These are phyloP conservation scores for Drechslerella dactyloides DNA, from an alignment of 2,329 filamentous ascomycete species.

Conservation along the genomic window DNA sequence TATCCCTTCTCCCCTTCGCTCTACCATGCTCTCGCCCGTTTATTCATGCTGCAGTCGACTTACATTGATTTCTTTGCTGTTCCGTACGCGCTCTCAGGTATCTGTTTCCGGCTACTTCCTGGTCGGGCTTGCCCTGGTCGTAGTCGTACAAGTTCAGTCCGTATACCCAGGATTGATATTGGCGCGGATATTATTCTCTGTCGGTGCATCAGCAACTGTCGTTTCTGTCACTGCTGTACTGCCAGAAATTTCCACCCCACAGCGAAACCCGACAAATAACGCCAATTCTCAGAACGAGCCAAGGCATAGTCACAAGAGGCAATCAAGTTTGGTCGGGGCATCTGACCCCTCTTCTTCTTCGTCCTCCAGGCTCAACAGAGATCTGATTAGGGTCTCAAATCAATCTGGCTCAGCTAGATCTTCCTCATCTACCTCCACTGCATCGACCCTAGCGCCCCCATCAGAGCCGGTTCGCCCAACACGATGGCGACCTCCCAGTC, in stretches of 20 bases:
- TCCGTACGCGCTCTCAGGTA: conserved; percentile 57
- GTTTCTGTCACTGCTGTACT: conserved; percentile 80
- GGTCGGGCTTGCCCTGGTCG: conserved; percentile 75
- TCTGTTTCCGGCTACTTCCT: conserved; percentile 80
- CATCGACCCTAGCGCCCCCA: conserved; percentile 22
- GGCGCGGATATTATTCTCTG: conserved; percentile 82
- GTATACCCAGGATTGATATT: conserved; percentile 88
- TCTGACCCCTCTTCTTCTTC: conserved; percentile 33
- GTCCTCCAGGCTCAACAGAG: conserved; percentile 23
- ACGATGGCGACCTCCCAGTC: conserved; percentile 38
- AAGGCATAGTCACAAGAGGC: conserved; percentile 16
- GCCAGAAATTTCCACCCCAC: conserved; percentile 67
- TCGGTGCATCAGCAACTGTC: conserved; percentile 79
- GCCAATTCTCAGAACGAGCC: conserved; percentile 13
- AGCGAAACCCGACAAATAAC: not conserved
- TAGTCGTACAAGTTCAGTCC: conserved; percentile 84
- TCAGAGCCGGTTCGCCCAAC: conserved; percentile 11
- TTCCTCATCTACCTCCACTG: conserved; percentile 29
- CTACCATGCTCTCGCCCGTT: not conserved
- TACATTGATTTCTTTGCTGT: conserved; percentile 26
- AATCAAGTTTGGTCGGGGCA: conserved; percentile 17
- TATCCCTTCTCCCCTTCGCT: not conserved
- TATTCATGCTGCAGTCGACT: conserved; percentile 8
- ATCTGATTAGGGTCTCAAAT: conserved; percentile 26
- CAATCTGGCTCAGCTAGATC: conserved; percentile 20